Conservation (phyloP, 2,329 filamentous ascomycete species). For the Colletotrichum australisinense region DNA sequence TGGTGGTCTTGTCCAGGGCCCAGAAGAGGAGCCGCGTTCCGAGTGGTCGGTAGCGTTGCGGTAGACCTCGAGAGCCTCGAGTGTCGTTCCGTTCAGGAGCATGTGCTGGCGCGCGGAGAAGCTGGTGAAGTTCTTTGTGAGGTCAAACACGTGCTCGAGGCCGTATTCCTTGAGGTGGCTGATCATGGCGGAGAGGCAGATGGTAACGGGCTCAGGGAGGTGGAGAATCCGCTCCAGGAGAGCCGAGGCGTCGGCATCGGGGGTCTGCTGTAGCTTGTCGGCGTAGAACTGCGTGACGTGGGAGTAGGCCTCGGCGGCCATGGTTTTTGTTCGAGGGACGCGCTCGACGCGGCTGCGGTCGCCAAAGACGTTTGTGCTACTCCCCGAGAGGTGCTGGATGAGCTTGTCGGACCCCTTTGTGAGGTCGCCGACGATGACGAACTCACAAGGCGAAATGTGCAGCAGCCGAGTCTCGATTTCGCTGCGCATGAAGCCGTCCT, state of each 20-base stretch:
- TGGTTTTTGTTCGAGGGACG: conserved; percentile 79
- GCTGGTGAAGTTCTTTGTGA: conserved; percentile 97
- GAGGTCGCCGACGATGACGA: conserved; percentile 90
- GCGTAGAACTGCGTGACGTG: conserved; percentile 96
- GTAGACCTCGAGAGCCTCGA: conserved; percentile 95
- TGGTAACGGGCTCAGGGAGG: conserved; percentile 85
- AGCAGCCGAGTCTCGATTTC: conserved; percentile 96
- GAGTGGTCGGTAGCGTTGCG: conserved; percentile 91
- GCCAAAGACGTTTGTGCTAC: conserved; percentile 90
- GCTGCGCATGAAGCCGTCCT: conserved; percentile 96
- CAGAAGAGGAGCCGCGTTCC: conserved; percentile 93
- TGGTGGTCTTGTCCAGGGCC: conserved; percentile 93
- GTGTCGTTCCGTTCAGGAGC: conserved; percentile 93
- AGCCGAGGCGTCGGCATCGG: conserved; percentile 57
- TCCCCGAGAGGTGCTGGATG: conserved; percentile 88
- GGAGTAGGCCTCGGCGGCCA: conserved; percentile 85
- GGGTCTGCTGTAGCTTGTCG: conserved; percentile 76
- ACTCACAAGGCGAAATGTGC: conserved; percentile 95
- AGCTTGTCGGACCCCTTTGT: conserved; percentile 94
- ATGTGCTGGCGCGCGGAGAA: conserved; percentile 96
- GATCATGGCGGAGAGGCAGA: conserved; percentile 97
- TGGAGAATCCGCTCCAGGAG: conserved; percentile 88
- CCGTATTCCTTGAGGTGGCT: conserved; percentile 92
- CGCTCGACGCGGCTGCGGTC: conserved; percentile 90
- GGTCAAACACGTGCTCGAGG: conserved; percentile 92